These are phyloP conservation scores for Alternaria postmessia DNA, from an alignment of 2,329 filamentous ascomycete genomes.

Conservation along the genomic window DNA sequence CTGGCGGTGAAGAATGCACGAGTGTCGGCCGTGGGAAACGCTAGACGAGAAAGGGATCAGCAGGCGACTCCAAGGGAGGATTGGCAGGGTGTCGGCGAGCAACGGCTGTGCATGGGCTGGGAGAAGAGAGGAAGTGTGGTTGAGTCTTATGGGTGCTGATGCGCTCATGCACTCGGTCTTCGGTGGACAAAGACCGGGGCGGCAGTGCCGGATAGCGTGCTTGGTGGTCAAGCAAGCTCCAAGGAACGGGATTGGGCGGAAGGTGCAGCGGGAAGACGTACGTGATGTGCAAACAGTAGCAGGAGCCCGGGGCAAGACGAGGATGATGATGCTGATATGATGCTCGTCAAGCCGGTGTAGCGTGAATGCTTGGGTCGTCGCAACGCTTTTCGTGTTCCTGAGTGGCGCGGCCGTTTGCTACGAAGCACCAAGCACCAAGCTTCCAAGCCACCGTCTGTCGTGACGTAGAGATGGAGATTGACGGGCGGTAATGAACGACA, in stretches of 20 bases:
- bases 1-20: constrained; percentile 26
- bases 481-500: constrained; percentile 14
- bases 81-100: constrained; percentile 9
- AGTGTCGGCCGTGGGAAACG: constrained; percentile 9
- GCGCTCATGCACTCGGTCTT: constrained; percentile 14
- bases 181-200: constrained; percentile 26
- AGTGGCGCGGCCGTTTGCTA: constrained; percentile 13
- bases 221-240: no score
- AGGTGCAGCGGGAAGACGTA: constrained; percentile 25
- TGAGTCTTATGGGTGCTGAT: constrained; percentile 12
- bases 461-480: constrained; percentile 4
- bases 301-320: neutral
- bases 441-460: constrained; percentile 1
- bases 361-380: neutral
- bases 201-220: constrained; percentile 32
- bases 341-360: neutral
- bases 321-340: neutral
- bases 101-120: neutral
- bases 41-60: constrained; percentile 28
- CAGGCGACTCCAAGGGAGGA: constrained; percentile 17
- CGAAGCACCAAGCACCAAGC: neutral
- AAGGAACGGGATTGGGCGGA: constrained; percentile 13
- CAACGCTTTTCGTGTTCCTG: constrained; percentile 19
- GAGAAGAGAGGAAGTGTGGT: neutral
- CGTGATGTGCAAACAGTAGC: constrained; percentile 10